These are phyloP conservation scores for Rhodosorus marinus DNA, from an alignment of 23 red algal species.

Conservation along the genomic window DNA sequence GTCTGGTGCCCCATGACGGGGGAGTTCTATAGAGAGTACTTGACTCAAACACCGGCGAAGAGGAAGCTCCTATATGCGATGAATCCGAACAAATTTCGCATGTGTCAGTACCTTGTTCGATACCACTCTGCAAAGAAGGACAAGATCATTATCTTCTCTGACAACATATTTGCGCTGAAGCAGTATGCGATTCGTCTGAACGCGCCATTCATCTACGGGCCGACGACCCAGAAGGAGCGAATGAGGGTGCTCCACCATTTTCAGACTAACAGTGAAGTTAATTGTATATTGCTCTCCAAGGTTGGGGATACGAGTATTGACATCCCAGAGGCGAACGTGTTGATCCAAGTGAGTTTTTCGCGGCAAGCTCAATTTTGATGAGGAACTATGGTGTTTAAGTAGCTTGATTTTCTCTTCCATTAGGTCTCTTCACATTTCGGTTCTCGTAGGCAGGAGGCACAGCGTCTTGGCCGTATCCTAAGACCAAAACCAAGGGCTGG, in stretches of 20 bases:
- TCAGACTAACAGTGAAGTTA: constrained; percentile 58
- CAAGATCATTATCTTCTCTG: constrained; percentile 96
- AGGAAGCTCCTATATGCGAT: constrained; percentile 93
- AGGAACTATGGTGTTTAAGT: too few relatives aligned
- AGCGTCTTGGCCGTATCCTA: constrained; percentile 84
- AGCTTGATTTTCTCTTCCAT: too few relatives aligned
- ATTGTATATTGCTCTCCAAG: constrained; percentile 79
- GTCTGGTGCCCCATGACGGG: constrained; percentile 99
- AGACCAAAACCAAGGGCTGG: constrained; percentile 84
- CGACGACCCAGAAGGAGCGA: constrained; percentile 78
- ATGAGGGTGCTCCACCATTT: constrained; percentile 79
- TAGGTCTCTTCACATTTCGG: constrained; percentile 89
- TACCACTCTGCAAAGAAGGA: constrained; percentile 87
- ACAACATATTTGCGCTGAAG: constrained; percentile 84
- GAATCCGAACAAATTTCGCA: constrained; percentile 98
- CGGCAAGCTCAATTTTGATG: too few relatives aligned
- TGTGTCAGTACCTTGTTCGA: constrained; percentile 69
- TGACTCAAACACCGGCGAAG: constrained; percentile 28
- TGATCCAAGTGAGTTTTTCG: too few relatives aligned
- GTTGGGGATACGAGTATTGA: constrained; percentile 97
- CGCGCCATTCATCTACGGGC: constrained; percentile 83
- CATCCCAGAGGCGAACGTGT: constrained; percentile 91
- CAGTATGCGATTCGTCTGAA: constrained; percentile 47
- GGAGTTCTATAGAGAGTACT: constrained; percentile 88
- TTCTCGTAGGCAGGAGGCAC: constrained; percentile 93